phyloP scores from a whole-genome alignment of 768 basidiomycete species.

The Russula compacta region DNA sequence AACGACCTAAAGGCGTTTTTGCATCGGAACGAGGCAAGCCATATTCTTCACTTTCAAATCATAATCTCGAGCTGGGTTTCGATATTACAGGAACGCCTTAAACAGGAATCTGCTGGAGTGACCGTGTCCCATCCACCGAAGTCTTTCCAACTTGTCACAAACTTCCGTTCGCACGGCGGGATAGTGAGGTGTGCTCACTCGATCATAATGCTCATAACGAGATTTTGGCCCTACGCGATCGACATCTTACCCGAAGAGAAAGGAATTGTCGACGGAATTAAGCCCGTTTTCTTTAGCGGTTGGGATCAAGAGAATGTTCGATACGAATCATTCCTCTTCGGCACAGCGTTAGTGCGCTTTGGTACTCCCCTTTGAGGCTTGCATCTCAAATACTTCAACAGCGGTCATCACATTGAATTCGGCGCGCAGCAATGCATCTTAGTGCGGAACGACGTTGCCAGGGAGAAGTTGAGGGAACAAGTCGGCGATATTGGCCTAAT shows the following conservation, averaged over 20 bases:
- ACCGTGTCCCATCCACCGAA: conserved; percentile 9
- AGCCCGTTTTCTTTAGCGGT: conserved; percentile 26
- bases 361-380: not conserved
- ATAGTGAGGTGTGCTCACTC: conserved; percentile 29
- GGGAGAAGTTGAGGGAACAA: conserved; percentile 21
- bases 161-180: conserved; percentile 31
- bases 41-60: not conserved
- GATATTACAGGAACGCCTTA: not conserved
- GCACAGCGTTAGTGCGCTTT: conserved; percentile 22
- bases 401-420: conserved; percentile 23
- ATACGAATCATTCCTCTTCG: conserved; percentile 30
- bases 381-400: conserved; percentile 3
- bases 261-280: conserved; percentile 26
- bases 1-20: conserved; percentile 60
- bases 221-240: conserved; percentile 28
- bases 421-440: conserved; percentile 29
- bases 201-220: conserved; percentile 25
- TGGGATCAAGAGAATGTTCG: conserved; percentile 24
- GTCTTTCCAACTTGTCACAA: conserved; percentile 27
- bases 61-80: not conserved
- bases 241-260: conserved; percentile 26
- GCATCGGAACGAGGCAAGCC: conserved; percentile 45
- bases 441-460: conserved; percentile 27
- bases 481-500: conserved; percentile 26
- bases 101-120: not conserved